Percentiles rank a stretch among this genome's conserved stretches.
Evolutionary conservation across 2,329 filamentous ascomycete genomes (phyloP).

Genomic region (Aspergillus fijiensis): DNA sequence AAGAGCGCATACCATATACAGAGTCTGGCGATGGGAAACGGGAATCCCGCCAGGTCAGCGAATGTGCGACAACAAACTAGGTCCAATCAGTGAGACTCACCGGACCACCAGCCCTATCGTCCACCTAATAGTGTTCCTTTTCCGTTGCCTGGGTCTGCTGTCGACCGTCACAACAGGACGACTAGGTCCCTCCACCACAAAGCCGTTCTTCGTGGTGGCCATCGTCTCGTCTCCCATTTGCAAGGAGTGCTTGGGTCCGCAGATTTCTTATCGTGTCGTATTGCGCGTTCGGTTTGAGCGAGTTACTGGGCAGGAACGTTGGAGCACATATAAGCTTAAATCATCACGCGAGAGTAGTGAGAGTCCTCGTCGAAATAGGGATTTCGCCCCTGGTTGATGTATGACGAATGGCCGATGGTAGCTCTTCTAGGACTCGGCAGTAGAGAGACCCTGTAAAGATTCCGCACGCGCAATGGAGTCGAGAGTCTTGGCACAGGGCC

Average conservation of each 20-base stretch:
- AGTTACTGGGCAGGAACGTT: not conserved
- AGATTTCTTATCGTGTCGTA: conserved; percentile 1
- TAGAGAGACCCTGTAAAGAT: not conserved
- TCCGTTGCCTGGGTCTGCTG: conserved; percentile 13
- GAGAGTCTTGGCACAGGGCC: not conserved
- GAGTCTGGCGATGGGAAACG: conserved; percentile 53
- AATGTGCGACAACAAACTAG: not conserved
- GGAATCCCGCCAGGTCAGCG: not conserved
- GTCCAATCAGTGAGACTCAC: conserved; percentile 27
- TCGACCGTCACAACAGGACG: conserved; percentile 17
- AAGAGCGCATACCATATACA: conserved; percentile 83
- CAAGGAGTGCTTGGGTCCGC: conserved; percentile 5
- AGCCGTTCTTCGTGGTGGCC: conserved; percentile 29
- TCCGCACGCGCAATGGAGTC: not conserved
- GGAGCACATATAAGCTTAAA: not conserved
- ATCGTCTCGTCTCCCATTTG: conserved; percentile 20
- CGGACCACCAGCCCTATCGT: conserved; percentile 36
- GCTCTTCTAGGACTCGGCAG: not conserved
- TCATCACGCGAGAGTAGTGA: not conserved
- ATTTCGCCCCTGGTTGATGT: not conserved
- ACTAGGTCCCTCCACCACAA: conserved; percentile 21
- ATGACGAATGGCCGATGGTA: not conserved
- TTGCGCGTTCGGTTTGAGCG: conserved; percentile 7
- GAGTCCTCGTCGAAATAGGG: not conserved
- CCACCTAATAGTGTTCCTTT: conserved; percentile 32